Conservation (phyloP, 1,284 basidiomycete genomes). For the Puccinia polysora region DNA sequence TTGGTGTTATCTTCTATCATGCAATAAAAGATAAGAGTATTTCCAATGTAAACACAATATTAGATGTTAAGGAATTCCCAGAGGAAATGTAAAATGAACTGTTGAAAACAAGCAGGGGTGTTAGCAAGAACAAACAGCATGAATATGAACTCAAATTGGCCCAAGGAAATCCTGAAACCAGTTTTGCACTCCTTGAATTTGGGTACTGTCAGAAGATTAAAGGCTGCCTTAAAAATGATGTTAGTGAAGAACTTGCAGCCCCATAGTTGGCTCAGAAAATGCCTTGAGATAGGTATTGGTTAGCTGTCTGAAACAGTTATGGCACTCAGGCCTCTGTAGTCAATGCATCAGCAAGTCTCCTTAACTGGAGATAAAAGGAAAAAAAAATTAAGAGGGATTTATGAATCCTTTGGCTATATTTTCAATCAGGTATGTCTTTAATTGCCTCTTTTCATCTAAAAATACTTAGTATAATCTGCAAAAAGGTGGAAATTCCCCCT, state of each 20-base stretch:
- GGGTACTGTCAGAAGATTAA: neutral
- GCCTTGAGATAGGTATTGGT: no score
- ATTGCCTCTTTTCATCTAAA: no score
- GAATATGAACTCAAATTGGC: neutral
- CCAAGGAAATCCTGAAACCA: neutral
- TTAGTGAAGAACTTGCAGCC: neutral
- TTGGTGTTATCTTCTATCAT: neutral
- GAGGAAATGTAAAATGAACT: neutral
- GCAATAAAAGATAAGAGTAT: neutral
- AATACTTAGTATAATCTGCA: no score
- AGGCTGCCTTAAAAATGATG: neutral
- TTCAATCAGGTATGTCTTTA: no score
- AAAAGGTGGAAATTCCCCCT: no score
- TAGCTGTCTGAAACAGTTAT: no score
- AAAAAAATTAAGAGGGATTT: no score
- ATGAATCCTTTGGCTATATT: no score
- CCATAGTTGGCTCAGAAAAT: no score
- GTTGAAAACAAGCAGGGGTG: constrained; percentile 6
- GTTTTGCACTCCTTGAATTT: neutral
- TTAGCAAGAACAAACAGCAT: constrained; percentile 1
- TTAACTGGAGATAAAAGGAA: no score
- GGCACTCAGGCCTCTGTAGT: no score
- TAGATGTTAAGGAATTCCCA: neutral
- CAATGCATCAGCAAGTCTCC: no score
- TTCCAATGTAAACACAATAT: constrained; percentile 8